Percentiles rank a stretch among this genome's conserved stretches.
These are phyloP conservation scores for Erythrobasidium hasegawianum DNA, from an alignment of 1,284 basidiomycete species.

Conservation along the genomic window DNA sequence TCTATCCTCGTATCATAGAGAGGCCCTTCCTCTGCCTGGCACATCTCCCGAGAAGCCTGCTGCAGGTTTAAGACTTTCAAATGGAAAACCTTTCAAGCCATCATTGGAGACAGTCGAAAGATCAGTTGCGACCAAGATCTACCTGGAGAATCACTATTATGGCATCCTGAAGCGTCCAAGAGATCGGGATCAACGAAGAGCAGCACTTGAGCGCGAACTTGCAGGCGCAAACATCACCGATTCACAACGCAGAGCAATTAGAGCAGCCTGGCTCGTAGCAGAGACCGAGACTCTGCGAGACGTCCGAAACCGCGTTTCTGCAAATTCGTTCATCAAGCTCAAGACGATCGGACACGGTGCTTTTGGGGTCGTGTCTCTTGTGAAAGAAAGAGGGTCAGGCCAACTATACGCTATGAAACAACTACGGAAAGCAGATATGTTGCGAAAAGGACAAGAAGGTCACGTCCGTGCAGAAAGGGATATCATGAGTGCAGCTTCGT, in stretches of 20 bases:
- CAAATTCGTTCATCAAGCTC: constrained; percentile 78
- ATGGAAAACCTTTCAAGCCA: constrained; percentile 57
- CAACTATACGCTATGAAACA: constrained; percentile 94
- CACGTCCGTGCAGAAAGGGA: constrained; percentile 89
- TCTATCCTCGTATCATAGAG: constrained; percentile 8
- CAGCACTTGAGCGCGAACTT: constrained; percentile 85
- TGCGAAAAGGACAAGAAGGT: constrained; percentile 95
- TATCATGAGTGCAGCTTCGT: constrained; percentile 66
- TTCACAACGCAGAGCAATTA: constrained; percentile 65
- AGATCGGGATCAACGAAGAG: constrained; percentile 74
- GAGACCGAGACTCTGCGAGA: constrained; percentile 87
- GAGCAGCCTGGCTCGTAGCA: constrained; percentile 74
- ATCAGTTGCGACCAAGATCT: constrained; percentile 85
- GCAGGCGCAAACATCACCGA: constrained; percentile 65
- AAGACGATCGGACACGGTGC: constrained; percentile 81
- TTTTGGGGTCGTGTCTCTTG: constrained; percentile 92
- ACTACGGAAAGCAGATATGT: constrained; percentile 93
- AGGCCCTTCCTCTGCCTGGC: not conserved
- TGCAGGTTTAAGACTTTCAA: not conserved
- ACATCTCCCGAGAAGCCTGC: not conserved
- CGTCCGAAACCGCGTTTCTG: constrained; percentile 72
- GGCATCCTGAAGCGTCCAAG: constrained; percentile 63
- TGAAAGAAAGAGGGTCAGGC: constrained; percentile 72
- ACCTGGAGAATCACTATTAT: constrained; percentile 95
- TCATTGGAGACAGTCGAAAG: constrained; percentile 87